Evolutionary conservation across 768 basidiomycete genomes (phyloP).

Genomic region (Austroboletus festivus): DNA sequence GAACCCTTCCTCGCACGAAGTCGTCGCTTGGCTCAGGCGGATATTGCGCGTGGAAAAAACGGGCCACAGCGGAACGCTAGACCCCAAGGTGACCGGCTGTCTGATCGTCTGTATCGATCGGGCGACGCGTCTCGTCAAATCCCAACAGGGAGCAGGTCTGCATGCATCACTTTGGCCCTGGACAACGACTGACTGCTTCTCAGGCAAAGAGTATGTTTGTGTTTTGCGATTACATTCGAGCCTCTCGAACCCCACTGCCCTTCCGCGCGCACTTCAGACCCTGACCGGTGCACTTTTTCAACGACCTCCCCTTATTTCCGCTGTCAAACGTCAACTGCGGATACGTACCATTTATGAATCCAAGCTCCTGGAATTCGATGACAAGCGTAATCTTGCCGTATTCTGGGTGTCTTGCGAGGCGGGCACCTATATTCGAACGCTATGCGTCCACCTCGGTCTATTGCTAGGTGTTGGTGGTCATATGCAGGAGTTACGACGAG

Average conservation of each 20-base stretch:
- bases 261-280: conserved; percentile 93
- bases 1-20: conserved; percentile 98
- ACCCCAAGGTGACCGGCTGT: conserved; percentile 99
- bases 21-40: conserved; percentile 97
- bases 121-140: conserved; percentile 95
- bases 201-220: conserved; percentile 97
- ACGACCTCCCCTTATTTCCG: conserved; percentile 97
- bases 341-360: conserved; percentile 97
- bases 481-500: conserved; percentile 97
- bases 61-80: conserved; percentile 96
- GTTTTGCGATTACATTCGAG: conserved; percentile 88
- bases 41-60: conserved; percentile 97
- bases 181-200: conserved; percentile 2
- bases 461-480: conserved; percentile 97
- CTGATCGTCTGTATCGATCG: conserved; percentile 99
- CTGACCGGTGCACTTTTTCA: conserved; percentile 98
- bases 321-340: conserved; percentile 96
- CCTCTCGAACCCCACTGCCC: conserved; percentile 76
- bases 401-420: conserved; percentile 99
- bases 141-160: conserved; percentile 94
- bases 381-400: conserved; percentile 92
- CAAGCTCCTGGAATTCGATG: conserved; percentile 94
- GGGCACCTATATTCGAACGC: conserved; percentile 92
- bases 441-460: conserved; percentile 96
- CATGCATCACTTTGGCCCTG: conserved; percentile 7